Conservation (phyloP, 305 asterid species). For the Solanum hybrid region DNA sequence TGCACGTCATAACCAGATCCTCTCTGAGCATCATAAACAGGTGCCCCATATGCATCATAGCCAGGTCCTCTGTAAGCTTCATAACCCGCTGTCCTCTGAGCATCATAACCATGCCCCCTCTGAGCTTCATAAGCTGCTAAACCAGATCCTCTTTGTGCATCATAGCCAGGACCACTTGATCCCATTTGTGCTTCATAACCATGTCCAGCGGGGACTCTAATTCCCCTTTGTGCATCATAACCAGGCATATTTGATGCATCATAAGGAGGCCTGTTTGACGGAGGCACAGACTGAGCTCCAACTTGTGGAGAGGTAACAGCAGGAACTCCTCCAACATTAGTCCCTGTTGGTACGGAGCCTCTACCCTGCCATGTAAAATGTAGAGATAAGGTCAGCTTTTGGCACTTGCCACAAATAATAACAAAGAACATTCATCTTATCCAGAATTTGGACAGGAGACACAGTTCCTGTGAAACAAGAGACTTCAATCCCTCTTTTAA, state of each 20-base stretch:
- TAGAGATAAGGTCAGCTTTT: constrained; percentile 1
- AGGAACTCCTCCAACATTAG: constrained; percentile 30
- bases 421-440: not conserved
- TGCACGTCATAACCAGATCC: constrained; percentile 42
- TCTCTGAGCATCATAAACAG: constrained; percentile 40
- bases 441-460: not conserved
- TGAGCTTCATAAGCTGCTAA: constrained; percentile 38
- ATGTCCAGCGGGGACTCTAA: constrained; percentile 33
- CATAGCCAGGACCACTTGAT: constrained; percentile 26
- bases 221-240: constrained; percentile 38
- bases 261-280: constrained; percentile 26
- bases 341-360: constrained; percentile 36
- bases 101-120: constrained; percentile 33
- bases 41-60: constrained; percentile 30
- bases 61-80: constrained; percentile 25
- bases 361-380: constrained; percentile 36
- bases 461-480: not conserved
- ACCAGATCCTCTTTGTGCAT: constrained; percentile 28
- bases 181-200: constrained; percentile 36
- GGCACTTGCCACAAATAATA: not conserved
- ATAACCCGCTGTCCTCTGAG: constrained; percentile 27
- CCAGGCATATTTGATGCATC: constrained; percentile 33
- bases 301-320: constrained; percentile 32
- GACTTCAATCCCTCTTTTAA: not conserved
- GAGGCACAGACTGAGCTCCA: constrained; percentile 36